These are phyloP conservation scores for Castanea mollissima DNA, from an alignment of 306 rosid genomes.

Conservation along the genomic window DNA sequence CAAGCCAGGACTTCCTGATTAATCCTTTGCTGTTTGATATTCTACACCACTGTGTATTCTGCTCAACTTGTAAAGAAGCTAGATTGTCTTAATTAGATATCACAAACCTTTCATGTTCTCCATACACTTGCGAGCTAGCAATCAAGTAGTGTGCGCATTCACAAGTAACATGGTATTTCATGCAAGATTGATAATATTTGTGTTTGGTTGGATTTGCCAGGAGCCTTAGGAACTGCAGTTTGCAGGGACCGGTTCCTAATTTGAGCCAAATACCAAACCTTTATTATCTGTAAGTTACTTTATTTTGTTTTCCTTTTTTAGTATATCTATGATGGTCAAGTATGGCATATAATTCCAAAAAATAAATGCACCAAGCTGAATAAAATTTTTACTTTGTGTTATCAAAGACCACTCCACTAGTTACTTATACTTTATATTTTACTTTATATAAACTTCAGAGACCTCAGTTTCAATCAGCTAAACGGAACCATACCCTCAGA, in stretches of 20 bases:
- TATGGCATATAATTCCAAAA: conserved; percentile 6
- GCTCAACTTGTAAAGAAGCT: too few relatives aligned
- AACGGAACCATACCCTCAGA: conserved; percentile 62
- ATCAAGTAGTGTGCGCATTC: not conserved
- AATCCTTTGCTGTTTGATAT: too few relatives aligned
- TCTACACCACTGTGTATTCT: not conserved
- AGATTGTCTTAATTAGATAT: too few relatives aligned
- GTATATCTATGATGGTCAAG: not conserved
- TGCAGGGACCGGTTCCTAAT: conserved; percentile 83
- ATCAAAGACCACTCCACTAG: conserved; percentile 6
- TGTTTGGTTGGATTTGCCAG: conserved; percentile 41
- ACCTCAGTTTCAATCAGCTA: conserved; percentile 75
- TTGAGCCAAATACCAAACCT: conserved; percentile 60
- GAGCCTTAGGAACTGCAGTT: conserved; percentile 86
- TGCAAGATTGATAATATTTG: not conserved
- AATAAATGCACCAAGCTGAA: conserved; percentile 3
- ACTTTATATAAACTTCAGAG: conserved; percentile 53
- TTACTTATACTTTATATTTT: conserved; percentile 21
- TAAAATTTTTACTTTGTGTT: conserved; percentile 2
- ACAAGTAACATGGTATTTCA: not conserved
- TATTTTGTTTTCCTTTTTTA: conserved; percentile 18
- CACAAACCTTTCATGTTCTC: too few relatives aligned
- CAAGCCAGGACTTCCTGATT: not conserved
- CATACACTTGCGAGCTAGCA: not conserved
- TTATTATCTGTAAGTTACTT: conserved; percentile 64